Conservation (phyloP, 768 basidiomycete species). For the Serpula lacrymans region DNA sequence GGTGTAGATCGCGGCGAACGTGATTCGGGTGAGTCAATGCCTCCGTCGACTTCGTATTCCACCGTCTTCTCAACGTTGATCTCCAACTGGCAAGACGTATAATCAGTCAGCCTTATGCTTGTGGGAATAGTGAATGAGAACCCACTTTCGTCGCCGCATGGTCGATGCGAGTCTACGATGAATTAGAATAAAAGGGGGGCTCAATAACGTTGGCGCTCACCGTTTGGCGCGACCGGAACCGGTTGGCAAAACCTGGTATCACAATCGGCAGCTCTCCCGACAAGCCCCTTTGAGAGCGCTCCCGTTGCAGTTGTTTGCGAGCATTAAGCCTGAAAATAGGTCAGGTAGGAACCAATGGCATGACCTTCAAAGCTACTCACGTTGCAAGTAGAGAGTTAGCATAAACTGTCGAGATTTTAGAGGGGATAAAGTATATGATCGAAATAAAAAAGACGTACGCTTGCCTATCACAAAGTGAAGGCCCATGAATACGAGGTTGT, state of each 20-base stretch:
- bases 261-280: slow-evolving; percentile 26
- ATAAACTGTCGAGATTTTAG: slow-evolving; percentile 33
- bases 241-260: slow-evolving; percentile 20
- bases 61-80: slow-evolving; percentile 28
- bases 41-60: slow-evolving; percentile 17
- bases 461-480: slow-evolving; percentile 54
- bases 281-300: slow-evolving; percentile 22
- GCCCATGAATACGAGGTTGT: slow-evolving; percentile 50
- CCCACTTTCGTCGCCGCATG: slow-evolving; percentile 17
- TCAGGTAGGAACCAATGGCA: neutral
- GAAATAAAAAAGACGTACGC: slow-evolving; percentile 24
- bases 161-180: slow-evolving; percentile 10
- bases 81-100: slow-evolving; percentile 15
- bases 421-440: neutral
- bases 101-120: neutral
- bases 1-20: slow-evolving; percentile 1
- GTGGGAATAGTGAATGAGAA: neutral
- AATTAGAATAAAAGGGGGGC: neutral
- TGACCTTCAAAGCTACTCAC: slow-evolving; percentile 6
- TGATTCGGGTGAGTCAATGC: neutral
- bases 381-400: slow-evolving; percentile 51
- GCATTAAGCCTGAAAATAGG: slow-evolving; percentile 31
- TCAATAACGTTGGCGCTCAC: slow-evolving; percentile 10
- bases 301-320: slow-evolving; percentile 28
- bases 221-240: slow-evolving; percentile 9